These are phyloP conservation scores for Cyberlindnera misumaiensis DNA, from an alignment of 805 yeast species.

Conservation along the genomic window DNA sequence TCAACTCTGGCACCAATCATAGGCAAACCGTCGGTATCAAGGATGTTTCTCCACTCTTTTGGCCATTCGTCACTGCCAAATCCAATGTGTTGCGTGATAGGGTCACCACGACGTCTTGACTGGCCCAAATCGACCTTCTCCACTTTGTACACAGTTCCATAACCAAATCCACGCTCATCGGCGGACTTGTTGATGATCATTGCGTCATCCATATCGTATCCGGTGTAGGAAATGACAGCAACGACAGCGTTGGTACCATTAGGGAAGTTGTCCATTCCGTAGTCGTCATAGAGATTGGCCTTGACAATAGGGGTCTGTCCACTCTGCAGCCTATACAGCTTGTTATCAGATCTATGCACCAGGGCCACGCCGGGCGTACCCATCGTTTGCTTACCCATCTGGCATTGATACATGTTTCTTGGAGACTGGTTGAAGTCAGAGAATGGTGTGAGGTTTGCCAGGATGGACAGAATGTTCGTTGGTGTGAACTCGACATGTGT, in stretches of 20 bases:
- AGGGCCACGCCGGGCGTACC: constrained; percentile 99
- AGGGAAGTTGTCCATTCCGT: constrained; percentile 97
- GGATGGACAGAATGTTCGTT: constrained; percentile 86
- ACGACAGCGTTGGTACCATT: constrained; percentile 98
- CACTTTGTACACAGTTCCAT: constrained; percentile 93
- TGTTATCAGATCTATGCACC: constrained; percentile 88
- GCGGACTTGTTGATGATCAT: constrained; percentile 97
- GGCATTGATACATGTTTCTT: constrained; percentile 99
- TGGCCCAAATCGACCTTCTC: constrained; percentile 81
- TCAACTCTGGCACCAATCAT: constrained; percentile 78
- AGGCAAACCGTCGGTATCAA: constrained; percentile 92
- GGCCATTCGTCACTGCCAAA: constrained; percentile 94
- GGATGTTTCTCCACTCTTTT: constrained; percentile 75
- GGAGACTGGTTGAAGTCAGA: constrained; percentile 99
- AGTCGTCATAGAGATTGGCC: constrained; percentile 88
- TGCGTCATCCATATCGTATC: constrained; percentile 99
- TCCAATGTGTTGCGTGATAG: constrained; percentile 89
- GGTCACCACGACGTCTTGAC: constrained; percentile 85
- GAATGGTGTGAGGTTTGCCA: constrained; percentile 96
- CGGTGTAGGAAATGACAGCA: constrained; percentile 97
- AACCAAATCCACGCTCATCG: constrained; percentile 95
- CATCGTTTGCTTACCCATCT: constrained; percentile 99
- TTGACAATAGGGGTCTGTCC: constrained; percentile 98
- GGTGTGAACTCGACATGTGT: constrained; percentile 94
- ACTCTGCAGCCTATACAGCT: constrained; percentile 82